Evolutionary conservation across 139 green algal species (phyloP).

Genomic region (Chloropicon primus): DNA sequence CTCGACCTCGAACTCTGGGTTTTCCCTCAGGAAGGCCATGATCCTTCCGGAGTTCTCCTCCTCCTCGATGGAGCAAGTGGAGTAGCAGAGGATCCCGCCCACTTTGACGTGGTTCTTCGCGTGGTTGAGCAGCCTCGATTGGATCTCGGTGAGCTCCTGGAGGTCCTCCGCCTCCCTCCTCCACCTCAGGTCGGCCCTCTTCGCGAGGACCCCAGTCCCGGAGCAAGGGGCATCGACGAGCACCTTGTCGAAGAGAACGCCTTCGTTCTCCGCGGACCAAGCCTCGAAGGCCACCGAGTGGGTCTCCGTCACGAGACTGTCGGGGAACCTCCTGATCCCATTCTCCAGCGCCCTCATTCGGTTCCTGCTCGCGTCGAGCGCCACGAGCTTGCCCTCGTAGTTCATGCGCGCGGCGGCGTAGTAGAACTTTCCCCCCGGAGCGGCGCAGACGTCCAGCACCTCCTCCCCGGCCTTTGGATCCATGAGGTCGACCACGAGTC

Average conservation of each 20-base stretch:
- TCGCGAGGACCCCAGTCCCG: slow-evolving; percentile 71
- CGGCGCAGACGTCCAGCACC: slow-evolving; percentile 75
- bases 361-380: neutral
- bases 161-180: slow-evolving; percentile 40
- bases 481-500: slow-evolving; percentile 63
- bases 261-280: neutral
- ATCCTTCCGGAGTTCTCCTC: slow-evolving; percentile 46
- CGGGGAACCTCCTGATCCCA: neutral
- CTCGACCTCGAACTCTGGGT: slow-evolving; percentile 19
- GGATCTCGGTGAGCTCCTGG: slow-evolving; percentile 18
- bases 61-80: slow-evolving; percentile 58
- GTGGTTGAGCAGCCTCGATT: neutral
- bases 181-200: slow-evolving; percentile 80
- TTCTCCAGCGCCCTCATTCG: neutral
- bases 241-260: slow-evolving; percentile 51
- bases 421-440: slow-evolving; percentile 74
- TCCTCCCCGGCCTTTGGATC: slow-evolving; percentile 56
- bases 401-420: slow-evolving; percentile 57
- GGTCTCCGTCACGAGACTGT: neutral
- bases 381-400: neutral
- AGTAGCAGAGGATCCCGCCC: slow-evolving; percentile 9
- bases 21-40: slow-evolving; percentile 23
- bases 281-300: neutral
- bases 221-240: slow-evolving; percentile 81
- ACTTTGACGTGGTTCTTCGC: neutral